A percentile compares a stretch with the other conserved stretches of the same genome.
Conservation (phyloP, 2,329 filamentous ascomycete species). For the Alternaria sp. region DNA sequence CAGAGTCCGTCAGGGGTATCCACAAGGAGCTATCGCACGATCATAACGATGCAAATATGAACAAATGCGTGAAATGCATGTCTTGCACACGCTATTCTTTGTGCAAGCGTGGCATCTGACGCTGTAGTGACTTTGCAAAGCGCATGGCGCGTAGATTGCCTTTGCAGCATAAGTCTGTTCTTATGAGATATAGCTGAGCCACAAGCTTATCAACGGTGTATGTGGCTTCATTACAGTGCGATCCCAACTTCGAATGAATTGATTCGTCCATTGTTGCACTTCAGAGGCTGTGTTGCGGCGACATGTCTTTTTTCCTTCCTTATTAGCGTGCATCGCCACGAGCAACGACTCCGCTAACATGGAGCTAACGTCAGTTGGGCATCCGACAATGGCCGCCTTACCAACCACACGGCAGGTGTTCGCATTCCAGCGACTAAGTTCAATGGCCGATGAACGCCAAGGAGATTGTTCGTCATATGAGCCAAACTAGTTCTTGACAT, state of each 20-base stretch:
- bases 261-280: not conserved
- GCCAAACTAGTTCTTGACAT: not conserved
- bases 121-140: not conserved
- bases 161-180: not conserved
- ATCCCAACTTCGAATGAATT: not conserved
- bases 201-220: not conserved
- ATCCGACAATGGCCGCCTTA: slow-evolving; percentile 4
- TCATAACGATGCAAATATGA: not conserved
- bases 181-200: not conserved
- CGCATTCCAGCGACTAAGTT: slow-evolving; percentile 1
- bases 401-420: slow-evolving; percentile 8
- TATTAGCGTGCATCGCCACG: slow-evolving; percentile 11
- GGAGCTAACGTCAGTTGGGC: not conserved
- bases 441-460: slow-evolving; percentile 10
- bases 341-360: slow-evolving; percentile 3
- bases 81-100: not conserved
- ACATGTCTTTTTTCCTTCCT: not conserved
- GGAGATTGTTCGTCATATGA: slow-evolving; percentile 11
- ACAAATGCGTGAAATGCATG: not conserved
- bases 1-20: too few relatives aligned
- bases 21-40: not conserved
- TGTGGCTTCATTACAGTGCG: not conserved
- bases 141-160: not conserved
- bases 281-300: slow-evolving; percentile 11
- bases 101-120: not conserved